Conservation (phyloP, 768 basidiomycete species). For the Tricholoma furcatifolium region DNA sequence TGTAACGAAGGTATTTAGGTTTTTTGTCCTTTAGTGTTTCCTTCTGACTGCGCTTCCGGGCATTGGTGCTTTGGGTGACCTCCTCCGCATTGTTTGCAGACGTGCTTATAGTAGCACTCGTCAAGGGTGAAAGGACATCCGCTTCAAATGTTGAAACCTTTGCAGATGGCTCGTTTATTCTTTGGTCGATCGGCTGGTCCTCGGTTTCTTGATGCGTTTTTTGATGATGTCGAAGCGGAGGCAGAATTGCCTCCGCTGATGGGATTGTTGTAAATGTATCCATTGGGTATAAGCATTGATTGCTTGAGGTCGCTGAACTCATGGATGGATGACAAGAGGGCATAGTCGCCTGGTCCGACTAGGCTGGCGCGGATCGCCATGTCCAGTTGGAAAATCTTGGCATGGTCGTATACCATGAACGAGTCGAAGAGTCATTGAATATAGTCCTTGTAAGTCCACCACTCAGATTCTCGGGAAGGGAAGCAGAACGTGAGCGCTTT, state of each 20-base stretch:
- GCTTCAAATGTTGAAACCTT: neutral
- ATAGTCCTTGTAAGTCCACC: constrained; percentile 20
- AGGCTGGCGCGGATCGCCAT: constrained; percentile 18
- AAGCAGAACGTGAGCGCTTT: constrained; percentile 23
- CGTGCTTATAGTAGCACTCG: too few species aligned
- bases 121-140: neutral
- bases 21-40: neutral
- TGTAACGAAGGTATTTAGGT: neutral
- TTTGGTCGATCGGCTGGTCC: too few species aligned
- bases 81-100: neutral
- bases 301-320: neutral
- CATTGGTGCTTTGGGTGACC: neutral
- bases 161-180: too few species aligned
- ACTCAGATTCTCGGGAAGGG: constrained; percentile 21
- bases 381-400: too few species aligned
- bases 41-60: too few species aligned
- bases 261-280: neutral
- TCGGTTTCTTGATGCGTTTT: too few species aligned
- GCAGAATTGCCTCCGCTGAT: too few species aligned
- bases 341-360: constrained; percentile 9
- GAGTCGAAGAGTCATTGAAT: constrained; percentile 22
- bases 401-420: constrained; percentile 29
- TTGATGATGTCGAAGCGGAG: too few species aligned
- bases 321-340: constrained; percentile 19
- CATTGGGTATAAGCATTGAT: neutral